These are phyloP conservation scores for Pythium phragmiticola DNA, from an alignment of 352 stramenopile species.

Conservation along the genomic window DNA sequence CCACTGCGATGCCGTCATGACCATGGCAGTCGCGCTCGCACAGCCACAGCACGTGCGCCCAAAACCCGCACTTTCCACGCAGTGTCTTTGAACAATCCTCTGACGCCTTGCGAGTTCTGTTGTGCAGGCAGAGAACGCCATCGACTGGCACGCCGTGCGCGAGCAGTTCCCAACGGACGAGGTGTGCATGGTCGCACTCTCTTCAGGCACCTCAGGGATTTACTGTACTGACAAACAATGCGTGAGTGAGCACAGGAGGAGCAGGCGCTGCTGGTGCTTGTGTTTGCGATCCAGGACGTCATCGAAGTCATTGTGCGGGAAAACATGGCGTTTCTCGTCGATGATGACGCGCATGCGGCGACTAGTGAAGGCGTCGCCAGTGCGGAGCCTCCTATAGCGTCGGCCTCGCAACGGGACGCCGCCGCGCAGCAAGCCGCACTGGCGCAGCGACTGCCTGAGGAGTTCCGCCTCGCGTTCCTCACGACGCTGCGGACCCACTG, in stretches of 20 bases:
- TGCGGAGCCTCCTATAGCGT: not conserved
- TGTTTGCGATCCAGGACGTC: constrained; percentile 39
- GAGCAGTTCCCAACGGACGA: constrained; percentile 13
- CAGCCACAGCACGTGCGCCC: constrained; percentile 14
- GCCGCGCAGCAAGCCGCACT: constrained; percentile 35
- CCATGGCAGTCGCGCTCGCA: constrained; percentile 36
- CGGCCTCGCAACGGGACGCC: constrained; percentile 31
- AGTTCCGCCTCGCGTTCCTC: constrained; percentile 44
- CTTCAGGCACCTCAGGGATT: not conserved
- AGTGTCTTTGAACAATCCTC: not conserved
- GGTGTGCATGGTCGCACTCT: constrained; percentile 4
- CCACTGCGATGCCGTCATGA: constrained; percentile 31
- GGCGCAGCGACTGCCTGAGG: constrained; percentile 37
- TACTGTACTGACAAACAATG: not conserved
- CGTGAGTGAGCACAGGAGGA: constrained; percentile 30
- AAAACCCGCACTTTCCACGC: not conserved
- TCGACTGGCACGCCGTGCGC: constrained; percentile 25
- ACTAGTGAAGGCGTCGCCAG: not conserved
- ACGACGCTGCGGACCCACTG: constrained; percentile 36
- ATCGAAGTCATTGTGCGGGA: constrained; percentile 46
- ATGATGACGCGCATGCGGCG: constrained; percentile 5
- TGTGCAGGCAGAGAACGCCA: constrained; percentile 7
- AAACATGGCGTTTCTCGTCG: constrained; percentile 55
- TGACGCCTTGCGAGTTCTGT: not conserved
- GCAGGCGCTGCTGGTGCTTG: constrained; percentile 38